Evolutionary conservation across 805 yeast genomes (phyloP).

Genomic region (Yarrowia alimentaria): DNA sequence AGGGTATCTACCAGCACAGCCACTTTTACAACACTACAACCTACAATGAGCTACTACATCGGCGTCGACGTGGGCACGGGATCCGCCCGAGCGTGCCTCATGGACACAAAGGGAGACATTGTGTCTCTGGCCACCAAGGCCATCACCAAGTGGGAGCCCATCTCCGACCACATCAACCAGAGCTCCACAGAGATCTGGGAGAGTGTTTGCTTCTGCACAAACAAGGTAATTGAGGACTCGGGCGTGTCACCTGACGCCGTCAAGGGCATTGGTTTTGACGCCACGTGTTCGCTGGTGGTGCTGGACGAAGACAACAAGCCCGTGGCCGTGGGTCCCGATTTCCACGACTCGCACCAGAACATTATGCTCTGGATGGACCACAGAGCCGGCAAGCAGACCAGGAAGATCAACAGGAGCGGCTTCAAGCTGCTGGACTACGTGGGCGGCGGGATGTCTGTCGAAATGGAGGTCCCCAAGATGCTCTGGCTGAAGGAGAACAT

Average conservation of each 20-base stretch:
- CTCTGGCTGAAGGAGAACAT: constrained; percentile 90
- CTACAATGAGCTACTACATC: constrained; percentile 47
- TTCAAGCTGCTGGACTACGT: constrained; percentile 84
- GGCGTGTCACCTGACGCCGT: constrained; percentile 66
- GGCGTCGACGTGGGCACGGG: constrained; percentile 99
- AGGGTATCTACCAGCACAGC: no score
- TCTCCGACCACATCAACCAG: constrained; percentile 60
- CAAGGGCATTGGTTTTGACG: constrained; percentile 92
- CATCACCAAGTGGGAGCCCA: constrained; percentile 58
- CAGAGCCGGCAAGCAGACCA: constrained; percentile 80
- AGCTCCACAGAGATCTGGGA: constrained; percentile 90
- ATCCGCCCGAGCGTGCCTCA: constrained; percentile 90
- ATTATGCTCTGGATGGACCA: constrained; percentile 98
- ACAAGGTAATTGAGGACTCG: constrained; percentile 68
- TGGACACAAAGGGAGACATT: constrained; percentile 79
- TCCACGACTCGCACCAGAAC: constrained; percentile 67
- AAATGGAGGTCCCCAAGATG: constrained; percentile 97
- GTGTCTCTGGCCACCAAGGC: constrained; percentile 67
- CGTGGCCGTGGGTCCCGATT: constrained; percentile 90
- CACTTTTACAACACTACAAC: background rate
- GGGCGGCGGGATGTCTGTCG: constrained; percentile 97
- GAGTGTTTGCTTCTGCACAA: constrained; percentile 74
- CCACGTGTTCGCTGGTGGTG: constrained; percentile 92
- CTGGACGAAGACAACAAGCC: constrained; percentile 69
- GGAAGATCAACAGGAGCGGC: constrained; percentile 72